Evolutionary conservation across 2,329 filamentous ascomycete genomes (phyloP), one percentile per base, ranked within the genome.

Genomic region (Beauveria scarabaeidicola): DNA sequence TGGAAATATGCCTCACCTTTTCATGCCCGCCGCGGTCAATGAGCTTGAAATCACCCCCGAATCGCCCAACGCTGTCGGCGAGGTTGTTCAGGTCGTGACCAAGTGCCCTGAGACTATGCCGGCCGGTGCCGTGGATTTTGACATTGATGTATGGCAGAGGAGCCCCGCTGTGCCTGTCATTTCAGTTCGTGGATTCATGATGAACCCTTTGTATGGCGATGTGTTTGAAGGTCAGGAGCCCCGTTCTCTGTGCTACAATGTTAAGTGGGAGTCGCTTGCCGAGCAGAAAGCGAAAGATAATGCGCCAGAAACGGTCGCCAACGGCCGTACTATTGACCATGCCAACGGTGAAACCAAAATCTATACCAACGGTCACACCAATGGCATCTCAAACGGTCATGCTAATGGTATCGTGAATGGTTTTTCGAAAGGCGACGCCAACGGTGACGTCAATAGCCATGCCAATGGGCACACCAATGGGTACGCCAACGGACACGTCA

Each of bases 201-300:
- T 79, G 67, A 74, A 72, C 1, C 77, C 77, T 1, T 70, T 79
- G 5, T 66, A 74, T 41, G 74, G 74, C 27, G 72, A 71, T 1
- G 52, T 61, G 1, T 60, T 46, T 1, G 64, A 68, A 19, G 58
- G 62, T 4, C 52, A 56, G n/a, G 53, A 10, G 17, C 64, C 67
- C 15, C 65, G 69, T 17, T 64, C 64, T 0, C 64, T 79, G 5
- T 79, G 77, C 66, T 79, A 76, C 64, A 75, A 75, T 64, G 62
- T 78, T 17, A 66, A 74, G 21, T 80, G 77, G 77, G 75, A 78
- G 62, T 70, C 72, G 3, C 62, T 76, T 21, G 3, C 17, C 17
- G 58, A 61, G 29, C 27, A 29, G 13, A 48, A 44, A 5, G 29
- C 53, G 10, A 47, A 61, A 40, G 40, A 36, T 4, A 38, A 25